Evolutionary conservation across 345 rosid genomes (phyloP).

Genomic region (Balakata baccata): DNA sequence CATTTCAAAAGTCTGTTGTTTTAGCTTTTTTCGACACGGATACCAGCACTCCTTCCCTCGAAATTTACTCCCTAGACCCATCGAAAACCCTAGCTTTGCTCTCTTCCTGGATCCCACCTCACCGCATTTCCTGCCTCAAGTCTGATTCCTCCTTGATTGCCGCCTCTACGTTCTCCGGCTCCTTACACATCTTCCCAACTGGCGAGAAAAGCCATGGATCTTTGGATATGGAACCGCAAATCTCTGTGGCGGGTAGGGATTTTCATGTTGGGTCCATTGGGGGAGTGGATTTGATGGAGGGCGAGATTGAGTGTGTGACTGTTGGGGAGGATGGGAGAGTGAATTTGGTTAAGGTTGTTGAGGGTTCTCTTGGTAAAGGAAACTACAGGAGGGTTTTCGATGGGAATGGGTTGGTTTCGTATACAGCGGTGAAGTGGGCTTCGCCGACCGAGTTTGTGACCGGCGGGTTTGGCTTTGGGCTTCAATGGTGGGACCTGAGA

Average conservation of each 20-base stretch:
- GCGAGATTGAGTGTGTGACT: constrained; percentile 57
- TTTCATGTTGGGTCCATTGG: constrained; percentile 55
- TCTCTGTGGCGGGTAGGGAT: constrained; percentile 31
- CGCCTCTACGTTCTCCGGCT: constrained; percentile 53
- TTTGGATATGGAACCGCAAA: constrained; percentile 30
- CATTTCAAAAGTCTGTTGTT: constrained; percentile 54
- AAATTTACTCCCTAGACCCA: constrained; percentile 47
- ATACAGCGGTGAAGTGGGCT: constrained; percentile 77
- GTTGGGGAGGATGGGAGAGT: constrained; percentile 55
- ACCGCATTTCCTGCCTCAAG: constrained; percentile 65
- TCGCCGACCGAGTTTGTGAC: constrained; percentile 81
- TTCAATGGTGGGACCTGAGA: constrained; percentile 92
- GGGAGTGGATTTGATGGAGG: constrained; percentile 67
- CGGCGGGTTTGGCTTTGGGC: constrained; percentile 77
- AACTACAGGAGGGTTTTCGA: constrained; percentile 53
- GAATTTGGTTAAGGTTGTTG: constrained; percentile 42
- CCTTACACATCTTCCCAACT: constrained; percentile 49
- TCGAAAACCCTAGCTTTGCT: constrained; percentile 20
- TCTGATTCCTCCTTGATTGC: constrained; percentile 41
- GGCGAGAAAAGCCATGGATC: constrained; percentile 23
- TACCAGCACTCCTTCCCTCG: constrained; percentile 45
- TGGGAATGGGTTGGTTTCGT: constrained; percentile 68
- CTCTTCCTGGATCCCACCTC: constrained; percentile 54
- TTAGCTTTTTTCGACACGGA: constrained; percentile 58
- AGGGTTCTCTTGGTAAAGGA: constrained; percentile 31